phyloP scores from a whole-genome alignment of 2,329 filamentous ascomycete species.

The Trichophyton equinum region DNA sequence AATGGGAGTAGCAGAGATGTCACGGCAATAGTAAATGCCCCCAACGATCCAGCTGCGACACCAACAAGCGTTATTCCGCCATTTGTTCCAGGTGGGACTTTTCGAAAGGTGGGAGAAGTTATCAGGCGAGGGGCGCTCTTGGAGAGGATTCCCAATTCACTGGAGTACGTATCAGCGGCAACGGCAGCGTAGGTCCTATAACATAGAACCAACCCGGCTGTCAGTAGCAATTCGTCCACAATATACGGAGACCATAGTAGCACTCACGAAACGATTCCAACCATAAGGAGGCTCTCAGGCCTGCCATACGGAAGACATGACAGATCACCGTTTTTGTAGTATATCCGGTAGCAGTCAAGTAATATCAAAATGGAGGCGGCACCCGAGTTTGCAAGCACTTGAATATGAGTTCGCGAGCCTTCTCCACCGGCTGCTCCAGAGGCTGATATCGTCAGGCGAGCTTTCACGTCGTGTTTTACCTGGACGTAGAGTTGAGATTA shows the following conservation, averaged over 20 bases:
- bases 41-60: conserved; percentile 58
- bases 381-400: conserved; percentile 81
- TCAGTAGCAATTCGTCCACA: not conserved
- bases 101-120: conserved; percentile 61
- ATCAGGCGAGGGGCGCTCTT: conserved; percentile 66
- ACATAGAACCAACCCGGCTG: not conserved
- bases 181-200: conserved; percentile 72
- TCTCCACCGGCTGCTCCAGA: conserved; percentile 62
- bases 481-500: conserved; percentile 25
- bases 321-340: conserved; percentile 10
- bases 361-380: conserved; percentile 56
- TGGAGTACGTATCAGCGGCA: conserved; percentile 85
- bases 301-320: conserved; percentile 29
- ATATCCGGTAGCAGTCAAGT: conserved; percentile 37
- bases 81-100: conserved; percentile 83
- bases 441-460: conserved; percentile 64
- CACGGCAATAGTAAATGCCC: conserved; percentile 57
- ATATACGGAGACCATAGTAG: not conserved
- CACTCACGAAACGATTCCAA: conserved; percentile 31
- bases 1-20: conserved; percentile 57
- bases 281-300: conserved; percentile 27
- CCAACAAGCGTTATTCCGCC: conserved; percentile 74
- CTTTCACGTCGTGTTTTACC: conserved; percentile 81
- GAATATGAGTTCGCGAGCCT: conserved; percentile 68
- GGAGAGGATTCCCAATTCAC: conserved; percentile 85